Conservation (phyloP, 495 filamentous ascomycete species). For the Aspergillus ostianus region DNA sequence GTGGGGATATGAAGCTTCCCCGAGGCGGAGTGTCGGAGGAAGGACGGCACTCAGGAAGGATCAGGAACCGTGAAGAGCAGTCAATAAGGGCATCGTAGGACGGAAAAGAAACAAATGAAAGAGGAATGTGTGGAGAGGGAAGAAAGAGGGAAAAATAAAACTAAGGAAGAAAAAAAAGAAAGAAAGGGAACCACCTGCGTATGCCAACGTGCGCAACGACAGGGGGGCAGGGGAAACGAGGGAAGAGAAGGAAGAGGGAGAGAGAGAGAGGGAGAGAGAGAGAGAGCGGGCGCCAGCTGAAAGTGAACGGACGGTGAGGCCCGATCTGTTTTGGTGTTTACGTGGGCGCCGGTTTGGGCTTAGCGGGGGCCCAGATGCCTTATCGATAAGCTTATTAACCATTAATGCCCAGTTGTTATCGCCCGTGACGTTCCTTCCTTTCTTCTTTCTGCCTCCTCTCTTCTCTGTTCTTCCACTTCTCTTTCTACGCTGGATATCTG, state of each 20-base stretch:
- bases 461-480: not conserved
- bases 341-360: slow-evolving; percentile 35
- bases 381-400: slow-evolving; percentile 51
- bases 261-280: slow-evolving; percentile 6
- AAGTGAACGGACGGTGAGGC: slow-evolving; percentile 35
- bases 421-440: slow-evolving; percentile 6
- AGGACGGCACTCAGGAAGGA: slow-evolving; percentile 20
- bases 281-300: not conserved
- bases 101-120: slow-evolving; percentile 3
- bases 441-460: not conserved
- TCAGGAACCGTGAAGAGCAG: slow-evolving; percentile 13
- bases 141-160: slow-evolving; percentile 8
- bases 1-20: not conserved
- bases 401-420: not conserved
- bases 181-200: slow-evolving; percentile 3
- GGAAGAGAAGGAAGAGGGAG: slow-evolving; percentile 7
- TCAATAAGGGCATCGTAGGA: slow-evolving; percentile 14
- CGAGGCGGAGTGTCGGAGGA: slow-evolving; percentile 9
- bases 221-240: slow-evolving; percentile 1
- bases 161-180: not conserved
- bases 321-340: slow-evolving; percentile 45
- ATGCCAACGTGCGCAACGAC: not conserved
- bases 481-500: not conserved
- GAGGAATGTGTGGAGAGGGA: not conserved
- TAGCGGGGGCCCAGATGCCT: slow-evolving; percentile 27